Evolutionary conservation across 2,329 filamentous ascomycete species (phyloP).

Genomic region (Beauveria sp.): DNA sequence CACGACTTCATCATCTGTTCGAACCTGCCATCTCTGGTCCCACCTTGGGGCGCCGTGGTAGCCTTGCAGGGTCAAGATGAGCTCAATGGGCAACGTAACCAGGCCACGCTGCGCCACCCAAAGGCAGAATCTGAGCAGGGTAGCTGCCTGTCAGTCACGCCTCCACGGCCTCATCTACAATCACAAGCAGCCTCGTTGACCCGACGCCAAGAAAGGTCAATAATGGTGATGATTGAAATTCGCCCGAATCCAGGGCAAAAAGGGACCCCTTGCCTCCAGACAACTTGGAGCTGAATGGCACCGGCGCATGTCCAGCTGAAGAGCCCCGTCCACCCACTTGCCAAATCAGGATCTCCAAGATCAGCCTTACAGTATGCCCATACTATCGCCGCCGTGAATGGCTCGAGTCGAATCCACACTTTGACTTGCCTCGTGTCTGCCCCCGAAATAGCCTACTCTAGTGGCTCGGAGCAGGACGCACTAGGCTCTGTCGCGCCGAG

Average conservation of each 20-base stretch:
- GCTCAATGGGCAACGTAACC: conserved; percentile 2
- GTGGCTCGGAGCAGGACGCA: background rate
- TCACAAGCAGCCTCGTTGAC: background rate
- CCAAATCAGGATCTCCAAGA: conserved; percentile 1
- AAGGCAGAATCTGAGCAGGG: background rate
- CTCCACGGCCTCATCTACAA: background rate
- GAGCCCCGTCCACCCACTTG: background rate
- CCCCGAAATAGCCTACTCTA: background rate
- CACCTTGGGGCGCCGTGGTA: conserved; percentile 2
- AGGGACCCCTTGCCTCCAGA: background rate
- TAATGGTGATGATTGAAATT: background rate
- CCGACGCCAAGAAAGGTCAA: background rate
- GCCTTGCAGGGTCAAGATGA: background rate
- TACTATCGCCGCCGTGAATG: background rate
- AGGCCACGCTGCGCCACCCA: conserved; percentile 2
- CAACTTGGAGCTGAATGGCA: background rate
- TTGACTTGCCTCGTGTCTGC: conserved; percentile 5
- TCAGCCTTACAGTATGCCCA: conserved; percentile 12
- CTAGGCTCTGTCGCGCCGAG: background rate
- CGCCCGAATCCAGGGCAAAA: background rate
- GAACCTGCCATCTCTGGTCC: background rate
- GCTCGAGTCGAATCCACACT: background rate
- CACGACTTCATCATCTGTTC: background rate
- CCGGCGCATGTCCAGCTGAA: conserved; percentile 3
- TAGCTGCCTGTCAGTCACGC: background rate